A percentile compares a stretch with the other conserved stretches of the same genome.
Conservation (phyloP, 2,329 filamentous ascomycete species). For the Paecilomyces niveus region DNA sequence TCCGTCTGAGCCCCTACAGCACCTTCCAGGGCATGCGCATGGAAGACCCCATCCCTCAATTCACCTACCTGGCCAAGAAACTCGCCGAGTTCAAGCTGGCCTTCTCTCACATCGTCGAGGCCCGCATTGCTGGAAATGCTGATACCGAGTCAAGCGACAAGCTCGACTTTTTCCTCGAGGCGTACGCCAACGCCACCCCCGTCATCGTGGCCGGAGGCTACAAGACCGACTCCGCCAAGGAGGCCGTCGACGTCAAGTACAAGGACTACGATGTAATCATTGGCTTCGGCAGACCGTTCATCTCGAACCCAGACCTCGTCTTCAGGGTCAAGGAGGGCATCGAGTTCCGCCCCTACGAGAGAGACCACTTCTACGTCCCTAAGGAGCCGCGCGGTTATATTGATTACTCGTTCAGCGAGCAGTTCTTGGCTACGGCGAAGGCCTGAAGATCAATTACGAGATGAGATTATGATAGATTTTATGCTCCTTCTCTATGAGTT, state of each 20-base stretch:
- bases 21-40: conserved; percentile 48
- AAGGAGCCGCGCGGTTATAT: conserved; percentile 33
- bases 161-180: conserved; percentile 39
- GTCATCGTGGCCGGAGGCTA: conserved; percentile 47
- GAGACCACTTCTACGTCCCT: conserved; percentile 34
- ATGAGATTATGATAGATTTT: not conserved
- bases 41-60: conserved; percentile 57
- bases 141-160: conserved; percentile 27
- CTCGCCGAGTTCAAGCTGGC: conserved; percentile 49
- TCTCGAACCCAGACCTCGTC: conserved; percentile 40
- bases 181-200: conserved; percentile 36
- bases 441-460: not conserved
- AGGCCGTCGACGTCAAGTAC: conserved; percentile 26
- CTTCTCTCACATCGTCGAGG: conserved; percentile 57
- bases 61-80: conserved; percentile 49
- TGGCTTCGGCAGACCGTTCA: conserved; percentile 38
- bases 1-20: conserved; percentile 42
- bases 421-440: conserved; percentile 16
- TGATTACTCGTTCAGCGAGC: conserved; percentile 28
- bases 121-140: conserved; percentile 35
- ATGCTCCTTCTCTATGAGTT: too few relatives aligned
- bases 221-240: conserved; percentile 31
- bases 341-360: conserved; percentile 30
- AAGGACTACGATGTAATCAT: conserved; percentile 24
- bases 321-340: conserved; percentile 35